A percentile compares a stretch with the other conserved stretches of the same genome.
These are phyloP conservation scores for Debaryomyces singareniensis DNA, from an alignment of 1,139 yeast species.

Conservation along the genomic window DNA sequence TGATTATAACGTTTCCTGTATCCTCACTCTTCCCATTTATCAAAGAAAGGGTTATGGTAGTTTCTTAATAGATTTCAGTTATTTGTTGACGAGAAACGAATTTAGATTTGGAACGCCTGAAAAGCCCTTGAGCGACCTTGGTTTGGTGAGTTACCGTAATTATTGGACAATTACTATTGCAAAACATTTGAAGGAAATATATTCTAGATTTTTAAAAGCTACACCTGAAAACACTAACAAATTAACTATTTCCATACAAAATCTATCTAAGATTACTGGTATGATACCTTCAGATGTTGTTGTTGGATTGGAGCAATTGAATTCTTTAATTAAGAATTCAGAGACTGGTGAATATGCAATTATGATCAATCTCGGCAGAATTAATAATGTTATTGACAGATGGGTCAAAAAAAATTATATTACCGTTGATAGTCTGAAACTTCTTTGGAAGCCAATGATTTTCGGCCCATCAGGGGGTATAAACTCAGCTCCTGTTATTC, in stretches of 20 bases:
- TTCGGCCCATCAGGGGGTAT: slow-evolving; percentile 83
- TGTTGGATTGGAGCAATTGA: slow-evolving; percentile 75
- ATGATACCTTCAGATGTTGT: slow-evolving; percentile 85
- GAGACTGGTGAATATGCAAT: slow-evolving; percentile 46
- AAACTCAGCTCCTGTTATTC: slow-evolving; percentile 45
- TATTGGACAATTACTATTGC: slow-evolving; percentile 78
- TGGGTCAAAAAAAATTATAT: slow-evolving; percentile 58
- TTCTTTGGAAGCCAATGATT: slow-evolving; percentile 79
- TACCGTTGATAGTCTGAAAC: slow-evolving; percentile 40
- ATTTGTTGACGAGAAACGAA: slow-evolving; percentile 68
- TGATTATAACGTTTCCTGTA: slow-evolving; percentile 83
- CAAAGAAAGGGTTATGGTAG: slow-evolving; percentile 90
- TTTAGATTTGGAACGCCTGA: slow-evolving; percentile 88
- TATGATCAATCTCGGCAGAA: slow-evolving; percentile 38
- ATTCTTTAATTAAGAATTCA: slow-evolving; percentile 48
- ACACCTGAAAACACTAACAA: slow-evolving; percentile 5
- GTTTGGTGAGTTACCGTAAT: slow-evolving; percentile 76
- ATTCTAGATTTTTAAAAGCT: slow-evolving; percentile 13
- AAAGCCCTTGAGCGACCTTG: slow-evolving; percentile 85
- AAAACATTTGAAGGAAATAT: slow-evolving; percentile 25
- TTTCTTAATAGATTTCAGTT: slow-evolving; percentile 83
- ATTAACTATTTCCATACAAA: slow-evolving; percentile 45
- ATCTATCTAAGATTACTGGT: slow-evolving; percentile 66
- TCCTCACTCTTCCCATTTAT: slow-evolving; percentile 79
- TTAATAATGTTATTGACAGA: slow-evolving; percentile 38